Base-by-base conservation (phyloP, 768 basidiomycete species). In the Macrocybe gigantea region DNA sequence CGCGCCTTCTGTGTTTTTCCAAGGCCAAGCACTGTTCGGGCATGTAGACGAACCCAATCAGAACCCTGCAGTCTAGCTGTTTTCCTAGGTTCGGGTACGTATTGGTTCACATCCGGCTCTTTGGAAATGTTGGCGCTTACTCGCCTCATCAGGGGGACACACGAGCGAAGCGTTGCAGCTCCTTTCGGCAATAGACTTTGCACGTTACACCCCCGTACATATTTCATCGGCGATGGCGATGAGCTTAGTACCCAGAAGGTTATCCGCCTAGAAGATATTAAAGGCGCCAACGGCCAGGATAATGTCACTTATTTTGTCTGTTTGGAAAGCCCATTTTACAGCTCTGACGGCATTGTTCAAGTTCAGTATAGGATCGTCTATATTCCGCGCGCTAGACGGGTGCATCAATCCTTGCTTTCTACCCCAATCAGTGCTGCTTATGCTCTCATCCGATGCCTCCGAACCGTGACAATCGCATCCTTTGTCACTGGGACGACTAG, bases 51-150 rank as follows among this genome's bases (percentile, higher is more conserved):
- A 44, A 22, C 38, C 31, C 36, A 35, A 9, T 41, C 53, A 34
- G 49, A 59, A 38, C 63, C 60, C 3, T 67, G 70, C 45, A 69
- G 62, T 34, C 66, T 96, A 11, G 93, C 88, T 3, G 80, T 96
- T 44, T 96, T 97, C 59, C 78, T 98, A 9, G 95, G 95, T 49
- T 98, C 95, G 62, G 94, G 94, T 88, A 58, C 59, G 73, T 14
- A 22, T 29, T 48, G 36, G 11, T 44, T 33, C 30, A 13, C n/a
- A n/a, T 35, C n/a, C 5, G 44, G 5, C 14, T 43, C 39, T 7
- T 33, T 37, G 12, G 13, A 33, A 29, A 35, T 48, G 13, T 49
- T 48, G 38, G 51, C 37, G 48, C 53, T 45, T 53, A 50, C 46
- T 45, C 41, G 38, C 34, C 49, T 43, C 31, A 49, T 33, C 60